Conservation (phyloP, 352 stramenopile species). For the Pythium apleroticum region DNA sequence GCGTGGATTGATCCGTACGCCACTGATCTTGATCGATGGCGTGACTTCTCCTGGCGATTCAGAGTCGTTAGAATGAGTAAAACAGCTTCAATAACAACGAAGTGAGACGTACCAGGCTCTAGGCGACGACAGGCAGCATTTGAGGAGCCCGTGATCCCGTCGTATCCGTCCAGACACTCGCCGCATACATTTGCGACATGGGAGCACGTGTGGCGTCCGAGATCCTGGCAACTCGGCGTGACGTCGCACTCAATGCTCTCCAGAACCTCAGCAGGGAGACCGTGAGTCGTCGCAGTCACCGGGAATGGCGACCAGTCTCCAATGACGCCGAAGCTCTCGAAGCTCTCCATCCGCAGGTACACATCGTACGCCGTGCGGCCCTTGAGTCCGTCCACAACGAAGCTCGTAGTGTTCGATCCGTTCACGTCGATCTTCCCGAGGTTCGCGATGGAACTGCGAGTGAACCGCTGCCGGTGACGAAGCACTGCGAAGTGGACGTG, state of each 20-base stretch:
- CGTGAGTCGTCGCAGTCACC: constrained; percentile 55
- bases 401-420: constrained; percentile 28
- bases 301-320: constrained; percentile 52
- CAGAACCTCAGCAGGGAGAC: constrained; percentile 62
- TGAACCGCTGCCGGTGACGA: constrained; percentile 33
- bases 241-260: constrained; percentile 58
- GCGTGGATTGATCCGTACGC: constrained; percentile 54
- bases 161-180: constrained; percentile 63
- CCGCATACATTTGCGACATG: constrained; percentile 57
- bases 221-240: constrained; percentile 39
- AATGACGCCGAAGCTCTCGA: constrained; percentile 71
- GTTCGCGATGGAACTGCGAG: constrained; percentile 13
- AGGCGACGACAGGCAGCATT: constrained; percentile 41
- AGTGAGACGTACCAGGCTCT: constrained; percentile 16
- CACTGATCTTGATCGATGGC: constrained; percentile 62
- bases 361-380: constrained; percentile 69
- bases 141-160: constrained; percentile 29
- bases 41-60: neutral
- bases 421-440: constrained; percentile 23
- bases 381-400: constrained; percentile 49
- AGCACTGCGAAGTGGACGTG: constrained; percentile 70
- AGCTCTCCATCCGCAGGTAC: constrained; percentile 72
- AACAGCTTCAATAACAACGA: neutral
- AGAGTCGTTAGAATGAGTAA: neutral
- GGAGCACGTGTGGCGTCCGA: constrained; percentile 57